Base-by-base conservation (phyloP, 305 asterid species). In the Caryopteris hybrid region DNA sequence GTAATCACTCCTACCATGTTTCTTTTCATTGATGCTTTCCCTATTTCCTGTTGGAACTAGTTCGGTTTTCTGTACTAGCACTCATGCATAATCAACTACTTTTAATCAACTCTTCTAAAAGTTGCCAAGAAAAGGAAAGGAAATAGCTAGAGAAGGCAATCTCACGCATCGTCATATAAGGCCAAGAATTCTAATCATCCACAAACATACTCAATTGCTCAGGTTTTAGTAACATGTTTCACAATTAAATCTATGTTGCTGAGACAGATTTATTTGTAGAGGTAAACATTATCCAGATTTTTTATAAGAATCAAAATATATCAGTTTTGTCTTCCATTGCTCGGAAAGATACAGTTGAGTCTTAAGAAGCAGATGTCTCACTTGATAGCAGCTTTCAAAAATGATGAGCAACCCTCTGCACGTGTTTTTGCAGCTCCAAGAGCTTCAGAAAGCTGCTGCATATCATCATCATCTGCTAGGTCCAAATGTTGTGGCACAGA, bases 351-450 rank as follows among this genome's bases (percentile, higher is more conserved):
- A 52, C 22, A 46, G 6, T 17, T 56, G 71, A 45, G 60, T 14
- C 22, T 13, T 8, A 29, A 55, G 48, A 48, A 56, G 59, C 72
- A 62, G 63, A 70, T 41, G 64, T 67, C 85, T 71, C 64, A 92
- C 98, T 78, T 92, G 75, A 90, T 74, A 70, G 96, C 95, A 63
- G 97, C 92, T 76, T 76, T 90, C 77, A 92, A 74, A 78, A 90
- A 90, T 8, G 96, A 84, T 18, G 94, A 85, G 80, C 98, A 92
- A 39, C 92, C 86, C 39, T 92, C 98, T 18, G 86, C 85, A 54
- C 98, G 96, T 62, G 74, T 79, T 84, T 92, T 92, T 46, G 97
- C 98, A 74, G 98, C 95, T 60, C 91, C 91, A 52, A 92, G 84
- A 78, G 88, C 90, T 84, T 92, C 98, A 48, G 93, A 75, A 62